phyloP scores from a whole-genome alignment of 2,329 filamentous ascomycete genomes.

The Cordyceps fumosorosea region DNA sequence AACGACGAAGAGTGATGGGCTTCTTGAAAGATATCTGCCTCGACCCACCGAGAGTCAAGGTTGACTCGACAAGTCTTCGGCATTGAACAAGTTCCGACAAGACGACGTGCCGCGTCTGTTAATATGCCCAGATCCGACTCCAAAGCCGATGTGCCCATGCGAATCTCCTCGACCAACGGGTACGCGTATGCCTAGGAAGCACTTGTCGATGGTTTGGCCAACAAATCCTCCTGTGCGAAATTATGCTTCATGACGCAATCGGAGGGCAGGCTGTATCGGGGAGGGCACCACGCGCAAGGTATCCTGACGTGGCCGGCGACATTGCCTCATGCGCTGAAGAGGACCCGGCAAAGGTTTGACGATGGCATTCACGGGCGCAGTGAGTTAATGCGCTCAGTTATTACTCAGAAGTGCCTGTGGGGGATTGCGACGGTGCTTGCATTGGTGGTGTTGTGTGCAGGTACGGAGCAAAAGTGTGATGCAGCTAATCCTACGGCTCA shows the following conservation, averaged over 20 bases:
- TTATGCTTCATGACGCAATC: conserved; percentile 4
- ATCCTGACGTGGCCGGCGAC: conserved; percentile 1
- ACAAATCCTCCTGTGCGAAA: background rate
- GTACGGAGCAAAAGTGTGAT: background rate
- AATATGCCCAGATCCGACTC: background rate
- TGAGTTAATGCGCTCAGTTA: background rate
- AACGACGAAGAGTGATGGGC: background rate
- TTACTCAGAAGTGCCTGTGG: conserved; percentile 3
- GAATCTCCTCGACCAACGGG: background rate
- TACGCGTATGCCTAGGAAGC: background rate
- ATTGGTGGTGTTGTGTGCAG: background rate
- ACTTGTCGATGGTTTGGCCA: background rate
- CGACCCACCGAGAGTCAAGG: background rate
- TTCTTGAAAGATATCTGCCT: background rate
- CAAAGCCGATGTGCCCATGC: background rate
- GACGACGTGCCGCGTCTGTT: background rate
- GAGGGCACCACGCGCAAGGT: background rate
- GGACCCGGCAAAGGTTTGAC: background rate
- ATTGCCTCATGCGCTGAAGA: background rate
- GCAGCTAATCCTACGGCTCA: conserved; percentile 9
- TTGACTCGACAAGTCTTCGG: background rate
- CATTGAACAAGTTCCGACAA: background rate
- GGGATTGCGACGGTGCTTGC: conserved; percentile 7
- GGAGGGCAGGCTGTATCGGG: background rate
- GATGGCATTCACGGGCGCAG: conserved; percentile 2